Percentiles rank a stretch among this genome's conserved stretches.
These are phyloP conservation scores for Coemansia sp. DNA, from an alignment of 192 early-diverging fungal genomes.

Conservation along the genomic window DNA sequence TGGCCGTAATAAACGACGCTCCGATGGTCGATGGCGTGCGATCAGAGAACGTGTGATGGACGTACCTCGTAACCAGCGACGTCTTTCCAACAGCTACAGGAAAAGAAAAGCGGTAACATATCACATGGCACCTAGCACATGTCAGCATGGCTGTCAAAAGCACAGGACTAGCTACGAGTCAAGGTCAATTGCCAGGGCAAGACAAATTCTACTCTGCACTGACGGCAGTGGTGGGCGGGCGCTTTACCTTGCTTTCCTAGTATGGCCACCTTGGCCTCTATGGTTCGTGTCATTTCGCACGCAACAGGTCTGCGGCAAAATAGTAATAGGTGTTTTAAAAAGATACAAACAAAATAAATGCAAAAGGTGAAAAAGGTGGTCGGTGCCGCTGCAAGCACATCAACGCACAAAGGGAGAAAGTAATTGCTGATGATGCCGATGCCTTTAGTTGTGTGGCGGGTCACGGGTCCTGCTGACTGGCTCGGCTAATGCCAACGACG, in stretches of 20 bases:
- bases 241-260: slow-evolving; percentile 70
- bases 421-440: background rate
- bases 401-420: slow-evolving; percentile 8
- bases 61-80: slow-evolving; percentile 74
- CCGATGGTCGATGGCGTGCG: slow-evolving; percentile 77
- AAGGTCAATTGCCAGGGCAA: background rate
- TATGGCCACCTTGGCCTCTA: slow-evolving; percentile 77
- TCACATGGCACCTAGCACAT: background rate
- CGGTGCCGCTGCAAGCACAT: background rate
- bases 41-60: slow-evolving; percentile 74
- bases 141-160: background rate
- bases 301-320: background rate
- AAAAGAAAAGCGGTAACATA: background rate
- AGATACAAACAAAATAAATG: slow-evolving; percentile 6
- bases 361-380: background rate
- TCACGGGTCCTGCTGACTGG: background rate
- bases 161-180: background rate
- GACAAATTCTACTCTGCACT: background rate
- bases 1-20: slow-evolving; percentile 75
- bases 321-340: background rate
- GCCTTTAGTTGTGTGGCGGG: background rate
- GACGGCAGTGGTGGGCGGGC: background rate
- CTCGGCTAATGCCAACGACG: background rate
- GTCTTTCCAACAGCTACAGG: slow-evolving; percentile 77
- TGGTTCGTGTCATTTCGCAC: slow-evolving; percentile 36